Evolutionary conservation across 495 filamentous ascomycete species (phyloP).

Genomic region (Aspergillus cavernicola): DNA sequence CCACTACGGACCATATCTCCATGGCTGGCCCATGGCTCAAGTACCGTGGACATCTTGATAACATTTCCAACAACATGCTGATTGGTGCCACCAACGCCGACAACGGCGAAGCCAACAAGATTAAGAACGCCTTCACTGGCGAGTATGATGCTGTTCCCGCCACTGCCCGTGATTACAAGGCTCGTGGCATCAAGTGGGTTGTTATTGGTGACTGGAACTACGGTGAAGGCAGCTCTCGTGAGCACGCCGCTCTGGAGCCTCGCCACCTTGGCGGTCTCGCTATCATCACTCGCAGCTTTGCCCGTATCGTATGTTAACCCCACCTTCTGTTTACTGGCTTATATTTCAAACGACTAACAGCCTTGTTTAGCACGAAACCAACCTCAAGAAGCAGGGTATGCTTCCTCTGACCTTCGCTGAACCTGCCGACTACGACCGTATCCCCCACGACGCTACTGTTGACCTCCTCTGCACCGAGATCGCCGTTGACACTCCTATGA

Average conservation of each 20-base stretch:
- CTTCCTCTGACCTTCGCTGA: conserved; percentile 93
- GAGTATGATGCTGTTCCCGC: conserved; percentile 85
- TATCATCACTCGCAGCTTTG: conserved; percentile 93
- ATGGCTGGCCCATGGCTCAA: conserved; percentile 97
- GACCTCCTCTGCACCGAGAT: conserved; percentile 88
- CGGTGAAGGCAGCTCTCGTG: conserved; percentile 93
- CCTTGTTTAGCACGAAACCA: conserved; percentile 76
- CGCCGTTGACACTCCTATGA: conserved; percentile 90
- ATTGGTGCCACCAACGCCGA: conserved; percentile 95
- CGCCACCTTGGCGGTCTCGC: conserved; percentile 95
- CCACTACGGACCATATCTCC: conserved; percentile 98
- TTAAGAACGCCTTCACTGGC: conserved; percentile 85
- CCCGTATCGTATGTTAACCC: conserved; percentile 69
- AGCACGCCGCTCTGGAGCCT: conserved; percentile 97
- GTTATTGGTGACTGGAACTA: conserved; percentile 99
- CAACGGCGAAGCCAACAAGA: conserved; percentile 97
- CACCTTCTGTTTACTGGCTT: too few relatives aligned
- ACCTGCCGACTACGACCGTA: conserved; percentile 97
- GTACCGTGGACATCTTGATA: conserved; percentile 99
- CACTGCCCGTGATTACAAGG: conserved; percentile 97
- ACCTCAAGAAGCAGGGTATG: conserved; percentile 99
- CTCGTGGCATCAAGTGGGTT: conserved; percentile 92
- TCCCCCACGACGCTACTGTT: conserved; percentile 87
- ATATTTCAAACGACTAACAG: too few relatives aligned
- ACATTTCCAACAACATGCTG: conserved; percentile 99